Conservation (phyloP, 148 eudicot genomes). For the Tetragonia tetragonoides region DNA sequence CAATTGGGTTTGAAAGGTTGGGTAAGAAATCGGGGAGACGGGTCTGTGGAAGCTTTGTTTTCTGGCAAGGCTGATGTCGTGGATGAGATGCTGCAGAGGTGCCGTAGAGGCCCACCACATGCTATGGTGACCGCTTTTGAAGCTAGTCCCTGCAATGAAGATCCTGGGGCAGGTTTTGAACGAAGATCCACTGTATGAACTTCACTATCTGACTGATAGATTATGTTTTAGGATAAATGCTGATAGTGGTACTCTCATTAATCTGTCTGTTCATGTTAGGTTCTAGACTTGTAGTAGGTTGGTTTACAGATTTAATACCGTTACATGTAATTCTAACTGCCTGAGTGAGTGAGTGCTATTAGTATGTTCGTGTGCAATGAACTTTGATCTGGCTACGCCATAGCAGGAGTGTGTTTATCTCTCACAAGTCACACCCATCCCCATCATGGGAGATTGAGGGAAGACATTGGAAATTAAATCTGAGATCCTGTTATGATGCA, state of each 20-base stretch:
- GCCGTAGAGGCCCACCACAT: conserved; percentile 71
- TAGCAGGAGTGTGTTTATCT: too few relatives aligned
- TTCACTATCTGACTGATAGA: neutral
- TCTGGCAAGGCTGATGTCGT: conserved; percentile 61
- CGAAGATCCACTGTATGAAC: conserved; percentile 59
- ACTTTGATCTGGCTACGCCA: too few relatives aligned
- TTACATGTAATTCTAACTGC: too few relatives aligned
- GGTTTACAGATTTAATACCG: neutral
- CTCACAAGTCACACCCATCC: too few relatives aligned
- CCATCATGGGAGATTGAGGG: too few relatives aligned
- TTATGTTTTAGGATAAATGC: neutral
- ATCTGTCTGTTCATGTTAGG: neutral
- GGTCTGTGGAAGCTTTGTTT: conserved; percentile 85
- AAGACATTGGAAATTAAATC: too few relatives aligned
- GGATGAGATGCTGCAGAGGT: conserved; percentile 82
- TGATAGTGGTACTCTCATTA: neutral
- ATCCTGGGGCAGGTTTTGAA: conserved; percentile 61
- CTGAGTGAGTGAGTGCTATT: too few relatives aligned
- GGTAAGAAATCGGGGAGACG: conserved; percentile 82
- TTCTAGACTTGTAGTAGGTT: conserved; percentile 1
- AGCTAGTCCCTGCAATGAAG: conserved; percentile 53
- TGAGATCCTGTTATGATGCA: too few relatives aligned
- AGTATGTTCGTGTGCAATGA: too few relatives aligned
- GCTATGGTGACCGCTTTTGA: conserved; percentile 72
- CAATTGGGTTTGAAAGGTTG: conserved; percentile 80